Base-by-base conservation (phyloP, 129 eudicot species). In the Solidago caesia region DNA sequence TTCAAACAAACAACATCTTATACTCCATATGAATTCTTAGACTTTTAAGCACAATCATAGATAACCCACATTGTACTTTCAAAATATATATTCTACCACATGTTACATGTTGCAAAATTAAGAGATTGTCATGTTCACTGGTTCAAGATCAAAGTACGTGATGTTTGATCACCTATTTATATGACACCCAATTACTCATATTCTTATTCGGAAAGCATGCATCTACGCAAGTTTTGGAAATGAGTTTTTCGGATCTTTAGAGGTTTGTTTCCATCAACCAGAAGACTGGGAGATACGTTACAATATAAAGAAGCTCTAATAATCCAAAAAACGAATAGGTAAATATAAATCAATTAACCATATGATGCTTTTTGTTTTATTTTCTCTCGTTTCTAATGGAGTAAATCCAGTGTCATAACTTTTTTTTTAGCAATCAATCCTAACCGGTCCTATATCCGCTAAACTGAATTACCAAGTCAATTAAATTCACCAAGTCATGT, bases 111-210 rank as follows among this genome's bases (percentile, higher is more conserved):
- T 70, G 52, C 56, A 75, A 72, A 73, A 75, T 75, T 12, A 57
- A 47, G 64, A 81, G 47, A 71, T 52, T 43, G 11, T 69, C 86
- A 87, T 79, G 86, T 83, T 84, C 74, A 39, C 5, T 78, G 88
- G 84, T 65, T 84, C 70, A 75, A 72, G 75, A 74, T 67, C 63
- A 42, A 81, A 63, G 78, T 45, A 43, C 67, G 72, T 64, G 60
- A 29, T 71, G 44, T 39, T 65, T 64, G 80, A 39, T 74, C 71
- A 26, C 51, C 9, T 71, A 79, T 81, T 49, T 79, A 79, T 72
- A 74, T 77, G 65, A 25, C 29, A 33, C 21, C 21, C 56, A 16
- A 45, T 64, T 48, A 60, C 63, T 69, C 43, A 11, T 60, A 42
- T 52, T 13, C 39, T 33, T 33, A 33, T 60, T 9, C 11, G 1